Percentiles rank a stretch among this genome's conserved stretches.
These are phyloP conservation scores for Pseudogymnoascus sp. DNA, from an alignment of 2,329 filamentous ascomycete species.

Conservation along the genomic window DNA sequence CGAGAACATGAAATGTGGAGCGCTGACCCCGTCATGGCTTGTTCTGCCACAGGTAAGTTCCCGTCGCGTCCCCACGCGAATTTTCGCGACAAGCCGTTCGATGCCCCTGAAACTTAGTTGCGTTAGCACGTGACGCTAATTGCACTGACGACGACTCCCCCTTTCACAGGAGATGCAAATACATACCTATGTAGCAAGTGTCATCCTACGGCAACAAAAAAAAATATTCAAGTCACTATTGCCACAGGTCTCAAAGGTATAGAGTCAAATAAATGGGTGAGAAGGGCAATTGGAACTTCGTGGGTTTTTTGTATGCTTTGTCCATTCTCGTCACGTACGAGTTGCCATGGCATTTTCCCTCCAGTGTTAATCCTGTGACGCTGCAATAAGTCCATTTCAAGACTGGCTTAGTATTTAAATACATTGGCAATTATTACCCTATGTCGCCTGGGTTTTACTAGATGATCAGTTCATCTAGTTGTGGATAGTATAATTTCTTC, in stretches of 20 bases:
- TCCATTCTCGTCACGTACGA: neutral
- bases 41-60: neutral
- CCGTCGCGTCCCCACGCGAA: neutral
- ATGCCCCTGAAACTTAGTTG: neutral
- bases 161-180: neutral
- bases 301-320: neutral
- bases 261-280: neutral
- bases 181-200: neutral
- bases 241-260: neutral
- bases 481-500: neutral
- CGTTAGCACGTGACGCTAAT: conserved; percentile 1
- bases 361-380: neutral
- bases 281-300: neutral
- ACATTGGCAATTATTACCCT: neutral
- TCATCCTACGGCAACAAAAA: neutral
- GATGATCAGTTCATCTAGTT: neutral
- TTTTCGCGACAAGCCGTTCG: neutral
- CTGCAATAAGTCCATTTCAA: neutral
- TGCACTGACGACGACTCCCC: neutral
- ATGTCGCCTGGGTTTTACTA: neutral
- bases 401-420: neutral
- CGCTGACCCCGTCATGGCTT: neutral
- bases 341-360: neutral
- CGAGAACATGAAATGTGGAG: neutral
- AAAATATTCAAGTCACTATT: neutral